Percentiles rank a stretch among this genome's conserved stretches.
Evolutionary conservation across 371 early-diverging fungal genomes (phyloP).

Genomic region (Lichtheimia ornata): DNA sequence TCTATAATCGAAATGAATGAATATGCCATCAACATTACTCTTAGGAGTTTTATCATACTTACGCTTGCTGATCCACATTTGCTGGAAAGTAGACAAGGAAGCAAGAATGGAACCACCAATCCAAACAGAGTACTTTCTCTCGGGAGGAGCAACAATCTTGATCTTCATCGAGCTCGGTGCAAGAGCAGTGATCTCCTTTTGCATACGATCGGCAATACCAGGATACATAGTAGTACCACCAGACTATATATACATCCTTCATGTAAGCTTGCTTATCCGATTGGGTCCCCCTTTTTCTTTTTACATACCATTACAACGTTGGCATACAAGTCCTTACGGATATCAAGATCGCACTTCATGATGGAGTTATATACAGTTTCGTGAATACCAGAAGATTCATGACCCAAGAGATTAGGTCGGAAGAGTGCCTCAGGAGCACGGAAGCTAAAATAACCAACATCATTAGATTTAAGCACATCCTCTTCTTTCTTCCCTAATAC

Average conservation of each 20-base stretch:
- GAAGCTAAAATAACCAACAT: slow-evolving; percentile 61
- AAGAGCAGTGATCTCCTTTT: slow-evolving; percentile 96
- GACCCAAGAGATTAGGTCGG: slow-evolving; percentile 94
- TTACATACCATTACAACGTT: slow-evolving; percentile 86
- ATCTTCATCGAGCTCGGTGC: slow-evolving; percentile 99
- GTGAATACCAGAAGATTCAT: slow-evolving; percentile 92
- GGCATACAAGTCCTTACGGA: slow-evolving; percentile 94
- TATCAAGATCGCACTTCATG: slow-evolving; percentile 98
- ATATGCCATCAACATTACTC: background rate
- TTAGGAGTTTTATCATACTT: background rate
- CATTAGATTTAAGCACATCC: background rate
- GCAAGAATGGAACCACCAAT: slow-evolving; percentile 99
- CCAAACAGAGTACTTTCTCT: slow-evolving; percentile 99
- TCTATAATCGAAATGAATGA: slow-evolving; percentile 13
- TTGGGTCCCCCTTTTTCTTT: background rate
- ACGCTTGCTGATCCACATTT: slow-evolving; percentile 48
- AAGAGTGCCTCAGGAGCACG: slow-evolving; percentile 99
- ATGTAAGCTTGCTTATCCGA: background rate
- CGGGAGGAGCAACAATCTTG: slow-evolving; percentile 99
- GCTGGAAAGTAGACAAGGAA: slow-evolving; percentile 88
- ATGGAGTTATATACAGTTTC: slow-evolving; percentile 95
- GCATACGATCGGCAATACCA: slow-evolving; percentile 97
- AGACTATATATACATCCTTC: slow-evolving; percentile 19
- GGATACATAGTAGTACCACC: slow-evolving; percentile 95
- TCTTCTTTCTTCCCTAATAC: slow-evolving; percentile 1